Base-by-base conservation (phyloP, 306 rosid species). In the Aeschynomene evenia region DNA sequence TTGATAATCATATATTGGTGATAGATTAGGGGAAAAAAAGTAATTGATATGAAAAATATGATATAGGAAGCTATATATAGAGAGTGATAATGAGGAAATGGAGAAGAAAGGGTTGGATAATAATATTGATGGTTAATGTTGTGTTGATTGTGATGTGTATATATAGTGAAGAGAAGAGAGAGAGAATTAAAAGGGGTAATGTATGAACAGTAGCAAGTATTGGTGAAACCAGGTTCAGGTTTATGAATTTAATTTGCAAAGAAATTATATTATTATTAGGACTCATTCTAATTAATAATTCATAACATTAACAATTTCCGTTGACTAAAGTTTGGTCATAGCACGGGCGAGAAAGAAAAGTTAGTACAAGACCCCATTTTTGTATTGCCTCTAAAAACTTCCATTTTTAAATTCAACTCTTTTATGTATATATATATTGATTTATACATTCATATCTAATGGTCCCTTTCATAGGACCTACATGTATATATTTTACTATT, bases 241-340 rank as follows among this genome's bases (percentile, higher is more conserved):
- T 79, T 71, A 29, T 52, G 75, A 63, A 82, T n/a, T n/a, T n/a
- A n/a, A n/a, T n/a, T n/a, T n/a, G n/a, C n/a, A n/a, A n/a, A n/a
- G n/a, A n/a, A n/a, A n/a, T n/a, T n/a, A n/a, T n/a, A n/a, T n/a
- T n/a, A n/a, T n/a, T n/a, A n/a, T n/a, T n/a, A 52, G 77, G 78
- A 72, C 52, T 26, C 68, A 60, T 75, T 51, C 70, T 48, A 18
- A 18, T n/a, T n/a, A n/a, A n/a, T n/a, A n/a, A 16, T 26, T 48
- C 36, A 10, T 46, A 56, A 16, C 4, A 57, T 39, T 59, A 66
- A 77, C 55, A 77, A 77, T 48, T n/a, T 68, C 64, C 73, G 90
- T 86, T 87, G 92, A 85, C 92, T 72, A 83, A 63, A 76, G 31
- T 43, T 42, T 12, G 54, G 87, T 86, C 88, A 83, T 78, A 81